Percentiles rank a stretch among this genome's conserved stretches.
Conservation (phyloP, 140 eudicot species). For the Erigeron philadelphicus region DNA sequence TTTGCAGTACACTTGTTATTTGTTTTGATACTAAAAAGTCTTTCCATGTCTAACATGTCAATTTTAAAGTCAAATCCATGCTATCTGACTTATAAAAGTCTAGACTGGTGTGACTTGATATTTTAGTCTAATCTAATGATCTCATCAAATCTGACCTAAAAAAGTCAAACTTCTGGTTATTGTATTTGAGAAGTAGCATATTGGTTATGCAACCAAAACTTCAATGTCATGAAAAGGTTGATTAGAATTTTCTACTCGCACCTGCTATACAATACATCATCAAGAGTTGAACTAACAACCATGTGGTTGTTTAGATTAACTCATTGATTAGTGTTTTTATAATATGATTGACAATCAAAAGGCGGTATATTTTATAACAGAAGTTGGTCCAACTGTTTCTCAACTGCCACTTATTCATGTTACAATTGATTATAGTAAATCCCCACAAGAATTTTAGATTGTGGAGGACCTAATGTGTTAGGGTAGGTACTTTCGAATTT, state of each 20-base stretch:
- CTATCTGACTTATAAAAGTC: conserved; percentile 27
- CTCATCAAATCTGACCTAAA: conserved; percentile 25
- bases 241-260: conserved; percentile 25
- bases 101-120: conserved; percentile 7
- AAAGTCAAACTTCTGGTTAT: conserved; percentile 19
- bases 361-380: conserved; percentile 12
- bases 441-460: conserved; percentile 27
- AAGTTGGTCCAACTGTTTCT: conserved; percentile 38
- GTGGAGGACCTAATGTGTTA: neutral
- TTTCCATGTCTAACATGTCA: conserved; percentile 10
- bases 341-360: conserved; percentile 20
- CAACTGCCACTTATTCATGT: conserved; percentile 33
- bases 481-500: neutral
- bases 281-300: conserved; percentile 32
- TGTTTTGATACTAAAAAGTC: neutral
- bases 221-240: conserved; percentile 17
- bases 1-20: neutral
- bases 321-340: conserved; percentile 13
- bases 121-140: conserved; percentile 13
- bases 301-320: conserved; percentile 22
- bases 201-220: conserved; percentile 23
- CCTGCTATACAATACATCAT: conserved; percentile 25
- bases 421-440: conserved; percentile 20
- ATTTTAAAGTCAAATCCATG: conserved; percentile 10
- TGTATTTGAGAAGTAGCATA: conserved; percentile 20